These are phyloP conservation scores for Phialocephala subalpina DNA, from an alignment of 2,329 filamentous ascomycete genomes.

Conservation along the genomic window DNA sequence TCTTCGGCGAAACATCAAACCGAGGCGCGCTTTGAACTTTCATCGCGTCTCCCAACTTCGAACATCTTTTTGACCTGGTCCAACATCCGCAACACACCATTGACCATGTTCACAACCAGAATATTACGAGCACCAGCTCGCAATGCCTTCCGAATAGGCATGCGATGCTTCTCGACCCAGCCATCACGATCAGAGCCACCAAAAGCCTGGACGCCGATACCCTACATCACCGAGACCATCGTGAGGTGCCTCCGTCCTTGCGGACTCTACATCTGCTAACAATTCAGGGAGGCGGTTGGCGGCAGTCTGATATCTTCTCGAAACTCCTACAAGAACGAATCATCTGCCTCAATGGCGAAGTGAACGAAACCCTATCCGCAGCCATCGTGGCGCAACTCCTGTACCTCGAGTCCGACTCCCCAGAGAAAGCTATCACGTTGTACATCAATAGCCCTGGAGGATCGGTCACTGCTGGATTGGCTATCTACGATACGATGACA, in stretches of 20 bases:
- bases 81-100: constrained; percentile 11
- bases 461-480: constrained; percentile 84
- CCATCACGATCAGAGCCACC: constrained; percentile 42
- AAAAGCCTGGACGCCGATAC: constrained; percentile 53
- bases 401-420: constrained; percentile 96
- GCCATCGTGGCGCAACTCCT: constrained; percentile 94
- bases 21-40: constrained; percentile 29
- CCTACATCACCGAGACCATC: constrained; percentile 62
- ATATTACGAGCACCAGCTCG: constrained; percentile 38
- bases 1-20: constrained; percentile 18
- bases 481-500: constrained; percentile 99
- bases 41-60: constrained; percentile 30
- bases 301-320: constrained; percentile 82
- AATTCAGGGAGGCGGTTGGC: constrained; percentile 74
- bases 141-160: constrained; percentile 29
- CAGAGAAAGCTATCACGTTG: constrained; percentile 92
- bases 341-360: constrained; percentile 89
- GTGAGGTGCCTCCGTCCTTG: constrained; percentile 53
- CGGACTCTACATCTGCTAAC: constrained; percentile 35
- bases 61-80: background rate
- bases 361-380: constrained; percentile 91
- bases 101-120: constrained; percentile 39
- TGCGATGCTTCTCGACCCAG: constrained; percentile 38
- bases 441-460: constrained; percentile 98
- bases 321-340: constrained; percentile 89